phyloP scores from a whole-genome alignment of 169 alveolate genomes.

The Cryptosporidium ryanae region DNA sequence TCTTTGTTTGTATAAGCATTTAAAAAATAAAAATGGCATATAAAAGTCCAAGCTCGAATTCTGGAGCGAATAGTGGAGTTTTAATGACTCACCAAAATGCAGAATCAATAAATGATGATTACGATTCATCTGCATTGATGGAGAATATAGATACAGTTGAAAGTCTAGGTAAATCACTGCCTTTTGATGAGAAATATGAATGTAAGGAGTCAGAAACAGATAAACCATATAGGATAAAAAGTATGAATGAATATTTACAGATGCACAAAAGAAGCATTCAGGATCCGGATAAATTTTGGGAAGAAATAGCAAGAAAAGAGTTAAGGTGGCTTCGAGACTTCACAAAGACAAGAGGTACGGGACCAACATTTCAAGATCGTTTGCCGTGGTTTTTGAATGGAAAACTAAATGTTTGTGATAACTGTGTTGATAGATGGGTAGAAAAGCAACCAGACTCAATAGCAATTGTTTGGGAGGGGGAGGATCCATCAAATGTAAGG shows the following conservation, averaged over 20 bases:
- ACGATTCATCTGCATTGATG: constrained; percentile 43
- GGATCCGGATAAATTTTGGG: constrained; percentile 70
- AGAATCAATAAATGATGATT: constrained; percentile 14
- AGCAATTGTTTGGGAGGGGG: constrained; percentile 91
- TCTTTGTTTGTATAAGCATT: not conserved
- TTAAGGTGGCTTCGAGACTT: constrained; percentile 68
- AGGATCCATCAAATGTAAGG: constrained; percentile 83
- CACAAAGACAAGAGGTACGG: constrained; percentile 32
- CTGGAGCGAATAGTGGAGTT: not conserved
- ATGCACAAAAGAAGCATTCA: constrained; percentile 30
- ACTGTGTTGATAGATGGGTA: constrained; percentile 94
- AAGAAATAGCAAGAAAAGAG: constrained; percentile 55
- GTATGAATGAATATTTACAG: not conserved
- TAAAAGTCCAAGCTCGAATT: not conserved
- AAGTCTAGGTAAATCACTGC: constrained; percentile 27
- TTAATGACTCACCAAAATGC: not conserved
- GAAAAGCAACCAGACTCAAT: constrained; percentile 84
- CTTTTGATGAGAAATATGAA: constrained; percentile 49
- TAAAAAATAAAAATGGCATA: not conserved
- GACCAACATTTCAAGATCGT: constrained; percentile 55
- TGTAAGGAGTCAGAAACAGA: not conserved
- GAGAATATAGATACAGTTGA: constrained; percentile 68
- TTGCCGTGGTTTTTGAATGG: constrained; percentile 90
- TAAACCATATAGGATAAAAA: constrained; percentile 41
- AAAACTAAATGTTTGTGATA: constrained; percentile 89